Conservation (phyloP, 169 alveolate genomes). For the Plasmodium sp. region DNA sequence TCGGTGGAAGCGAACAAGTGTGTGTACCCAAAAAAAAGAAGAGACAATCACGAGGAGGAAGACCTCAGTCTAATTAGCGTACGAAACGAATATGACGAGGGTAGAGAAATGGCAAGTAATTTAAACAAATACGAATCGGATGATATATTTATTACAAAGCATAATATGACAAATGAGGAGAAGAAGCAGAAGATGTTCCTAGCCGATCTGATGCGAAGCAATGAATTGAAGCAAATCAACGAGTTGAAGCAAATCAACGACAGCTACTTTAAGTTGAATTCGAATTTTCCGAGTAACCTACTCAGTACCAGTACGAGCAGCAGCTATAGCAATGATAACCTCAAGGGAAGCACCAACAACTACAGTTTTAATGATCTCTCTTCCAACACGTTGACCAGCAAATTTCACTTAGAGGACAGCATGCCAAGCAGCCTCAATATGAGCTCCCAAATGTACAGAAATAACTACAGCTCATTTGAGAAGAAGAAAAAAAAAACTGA, state of each 20-base stretch:
- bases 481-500: conserved; percentile 15
- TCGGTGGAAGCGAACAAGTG: background rate
- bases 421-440: conserved; percentile 10
- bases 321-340: conserved; percentile 54
- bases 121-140: conserved; percentile 9
- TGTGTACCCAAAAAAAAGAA: background rate
- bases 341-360: conserved; percentile 2
- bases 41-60: background rate
- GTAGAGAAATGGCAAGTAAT: background rate
- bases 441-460: background rate
- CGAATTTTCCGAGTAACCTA: conserved; percentile 56
- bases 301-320: conserved; percentile 68
- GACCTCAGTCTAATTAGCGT: background rate
- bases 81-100: background rate
- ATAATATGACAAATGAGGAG: conserved; percentile 2
- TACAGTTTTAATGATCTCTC: conserved; percentile 21
- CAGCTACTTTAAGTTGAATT: conserved; percentile 31
- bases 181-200: conserved; percentile 14
- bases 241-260: conserved; percentile 2
- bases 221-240: conserved; percentile 4
- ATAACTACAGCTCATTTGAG: conserved; percentile 5
- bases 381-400: conserved; percentile 30
- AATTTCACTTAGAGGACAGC: background rate
- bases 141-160: conserved; percentile 7
- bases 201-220: conserved; percentile 35